Evolutionary conservation across 352 stramenopile genomes (phyloP).

Genomic region (Pythium periplocum): DNA sequence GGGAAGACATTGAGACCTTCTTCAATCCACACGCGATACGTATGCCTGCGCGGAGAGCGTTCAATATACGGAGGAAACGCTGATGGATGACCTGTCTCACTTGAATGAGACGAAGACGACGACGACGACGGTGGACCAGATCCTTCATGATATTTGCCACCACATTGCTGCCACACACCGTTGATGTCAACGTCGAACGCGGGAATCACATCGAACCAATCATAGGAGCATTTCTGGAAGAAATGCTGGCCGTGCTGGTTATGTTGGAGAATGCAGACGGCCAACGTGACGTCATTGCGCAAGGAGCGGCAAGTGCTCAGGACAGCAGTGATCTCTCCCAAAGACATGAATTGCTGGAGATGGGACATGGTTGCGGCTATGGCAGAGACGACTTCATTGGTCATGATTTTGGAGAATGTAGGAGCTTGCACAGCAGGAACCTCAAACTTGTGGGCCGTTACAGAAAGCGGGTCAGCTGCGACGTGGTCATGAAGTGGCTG

Average conservation of each 20-base stretch:
- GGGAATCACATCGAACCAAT: constrained; percentile 6
- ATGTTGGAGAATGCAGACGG: neutral
- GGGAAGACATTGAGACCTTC: no score
- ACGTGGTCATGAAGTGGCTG: no score
- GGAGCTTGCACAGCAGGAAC: no score
- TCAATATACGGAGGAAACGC: neutral
- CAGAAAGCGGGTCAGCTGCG: no score
- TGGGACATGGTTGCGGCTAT: no score
- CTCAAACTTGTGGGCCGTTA: no score
- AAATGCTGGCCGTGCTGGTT: constrained; percentile 7
- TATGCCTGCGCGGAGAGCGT: neutral
- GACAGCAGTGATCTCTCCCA: neutral
- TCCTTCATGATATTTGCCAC: neutral
- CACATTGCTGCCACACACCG: constrained; percentile 2
- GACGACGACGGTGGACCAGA: neutral
- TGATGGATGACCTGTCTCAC: no score
- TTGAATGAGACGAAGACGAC: no score
- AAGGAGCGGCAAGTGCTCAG: constrained; percentile 1
- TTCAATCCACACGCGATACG: neutral
- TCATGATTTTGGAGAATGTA: no score
- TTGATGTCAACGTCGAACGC: constrained; percentile 2
- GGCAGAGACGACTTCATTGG: no score
- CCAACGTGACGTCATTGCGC: neutral
- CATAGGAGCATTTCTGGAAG: constrained; percentile 1
- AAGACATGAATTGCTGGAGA: no score